Evolutionary conservation across 179 eudicot genomes (phyloP).

Genomic region (Dionaea muscipula): DNA sequence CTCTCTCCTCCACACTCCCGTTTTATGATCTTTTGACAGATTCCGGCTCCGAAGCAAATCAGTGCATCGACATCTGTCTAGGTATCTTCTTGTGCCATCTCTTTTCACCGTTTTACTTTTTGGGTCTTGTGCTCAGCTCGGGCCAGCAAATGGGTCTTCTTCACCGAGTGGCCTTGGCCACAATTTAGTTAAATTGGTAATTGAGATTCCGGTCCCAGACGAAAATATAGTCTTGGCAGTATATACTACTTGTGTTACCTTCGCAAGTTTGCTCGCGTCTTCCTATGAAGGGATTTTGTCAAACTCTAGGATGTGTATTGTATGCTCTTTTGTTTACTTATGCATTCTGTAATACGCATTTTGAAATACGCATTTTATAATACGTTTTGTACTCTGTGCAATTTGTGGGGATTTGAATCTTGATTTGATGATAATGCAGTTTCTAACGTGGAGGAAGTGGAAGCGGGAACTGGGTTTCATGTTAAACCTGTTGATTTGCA

Average conservation of each 20-base stretch:
- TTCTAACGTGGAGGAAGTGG: constrained; percentile 64
- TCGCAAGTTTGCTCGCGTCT: too few species aligned
- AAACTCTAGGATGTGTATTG: too few species aligned
- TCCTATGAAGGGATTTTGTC: too few species aligned
- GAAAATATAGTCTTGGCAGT: too few species aligned
- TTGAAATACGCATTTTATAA: not conserved
- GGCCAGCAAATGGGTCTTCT: too few species aligned
- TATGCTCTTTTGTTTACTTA: too few species aligned
- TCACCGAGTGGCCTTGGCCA: too few species aligned
- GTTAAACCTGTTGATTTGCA: constrained; percentile 63
- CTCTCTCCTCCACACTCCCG: not conserved
- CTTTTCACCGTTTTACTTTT: not conserved
- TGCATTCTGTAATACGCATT: too few species aligned
- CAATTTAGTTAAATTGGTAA: too few species aligned
- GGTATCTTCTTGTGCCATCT: constrained; percentile 24
- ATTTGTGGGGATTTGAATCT: not conserved
- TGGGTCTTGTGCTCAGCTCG: not conserved
- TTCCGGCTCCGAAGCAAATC: constrained; percentile 58
- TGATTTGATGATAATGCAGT: constrained; percentile 21
- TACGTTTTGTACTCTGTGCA: not conserved
- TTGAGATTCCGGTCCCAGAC: too few species aligned
- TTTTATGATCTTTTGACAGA: constrained; percentile 26
- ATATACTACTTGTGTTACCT: too few species aligned
- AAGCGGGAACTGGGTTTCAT: constrained; percentile 37
- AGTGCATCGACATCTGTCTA: constrained; percentile 65